A percentile compares a stretch with the other conserved stretches of the same genome.
Evolutionary conservation across 495 filamentous ascomycete genomes (phyloP).

Genomic region (Haplographium delicatum): DNA sequence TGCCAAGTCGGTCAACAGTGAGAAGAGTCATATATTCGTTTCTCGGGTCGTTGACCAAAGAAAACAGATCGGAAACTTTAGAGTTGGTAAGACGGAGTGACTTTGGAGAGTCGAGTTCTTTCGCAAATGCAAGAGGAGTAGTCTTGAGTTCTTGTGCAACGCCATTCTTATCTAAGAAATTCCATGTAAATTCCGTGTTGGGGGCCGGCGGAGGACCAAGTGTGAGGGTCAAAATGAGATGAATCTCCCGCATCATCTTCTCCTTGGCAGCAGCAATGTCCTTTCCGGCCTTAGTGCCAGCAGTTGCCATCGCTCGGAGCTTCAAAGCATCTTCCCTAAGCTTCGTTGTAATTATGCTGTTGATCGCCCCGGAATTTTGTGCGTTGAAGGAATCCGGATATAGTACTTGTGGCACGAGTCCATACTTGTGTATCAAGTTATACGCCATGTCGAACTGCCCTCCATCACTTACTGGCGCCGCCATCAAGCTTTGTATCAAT

Average conservation of each 20-base stretch:
- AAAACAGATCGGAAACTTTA: slow-evolving; percentile 60
- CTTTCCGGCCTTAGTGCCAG: slow-evolving; percentile 5
- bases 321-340: slow-evolving; percentile 74
- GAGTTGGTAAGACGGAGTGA: slow-evolving; percentile 39
- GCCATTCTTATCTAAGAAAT: slow-evolving; percentile 63
- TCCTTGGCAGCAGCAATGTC: slow-evolving; percentile 52
- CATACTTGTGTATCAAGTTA: slow-evolving; percentile 81
- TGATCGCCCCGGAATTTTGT: slow-evolving; percentile 60
- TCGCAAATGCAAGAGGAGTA: slow-evolving; percentile 63
- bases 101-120: slow-evolving; percentile 42
- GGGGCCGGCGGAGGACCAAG: slow-evolving; percentile 71
- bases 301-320: slow-evolving; percentile 47
- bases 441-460: slow-evolving; percentile 93
- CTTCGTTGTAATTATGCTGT: slow-evolving; percentile 74
- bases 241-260: slow-evolving; percentile 70
- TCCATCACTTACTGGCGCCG: slow-evolving; percentile 68
- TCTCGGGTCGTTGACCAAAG: slow-evolving; percentile 78
- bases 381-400: slow-evolving; percentile 73
- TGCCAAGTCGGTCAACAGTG: slow-evolving; percentile 73
- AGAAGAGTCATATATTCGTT: slow-evolving; percentile 64
- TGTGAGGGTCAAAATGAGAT: slow-evolving; percentile 70
- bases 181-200: slow-evolving; percentile 65
- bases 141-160: slow-evolving; percentile 51
- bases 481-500: slow-evolving; percentile 60
- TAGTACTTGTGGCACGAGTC: slow-evolving; percentile 69